A percentile compares a stretch with the other conserved stretches of the same genome.
Conservation (phyloP, 805 yeast species). For the Ogataea sp. region DNA sequence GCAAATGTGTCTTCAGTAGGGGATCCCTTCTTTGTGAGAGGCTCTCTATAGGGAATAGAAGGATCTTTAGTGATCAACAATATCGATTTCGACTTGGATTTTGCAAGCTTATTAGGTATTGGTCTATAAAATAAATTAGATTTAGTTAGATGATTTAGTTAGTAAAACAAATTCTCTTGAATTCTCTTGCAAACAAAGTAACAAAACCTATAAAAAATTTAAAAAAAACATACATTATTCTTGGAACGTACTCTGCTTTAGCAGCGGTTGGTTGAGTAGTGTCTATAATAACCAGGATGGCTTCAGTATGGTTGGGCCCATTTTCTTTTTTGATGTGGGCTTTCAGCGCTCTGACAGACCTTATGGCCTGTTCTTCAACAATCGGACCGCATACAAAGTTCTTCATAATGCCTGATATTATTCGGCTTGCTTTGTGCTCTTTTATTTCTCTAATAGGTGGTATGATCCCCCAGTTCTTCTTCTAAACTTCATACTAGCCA, state of each 20-base stretch:
- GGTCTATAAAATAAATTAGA: slow-evolving; percentile 24
- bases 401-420: not conserved
- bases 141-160: no score
- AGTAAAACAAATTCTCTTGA: not conserved
- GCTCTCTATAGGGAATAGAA: slow-evolving; percentile 43
- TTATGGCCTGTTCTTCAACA: slow-evolving; percentile 10
- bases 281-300: slow-evolving; percentile 37
- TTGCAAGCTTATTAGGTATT: slow-evolving; percentile 41
- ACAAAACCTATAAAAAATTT: no score
- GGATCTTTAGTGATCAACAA: slow-evolving; percentile 72
- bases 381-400: slow-evolving; percentile 8
- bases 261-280: slow-evolving; percentile 36
- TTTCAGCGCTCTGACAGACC: slow-evolving; percentile 23
- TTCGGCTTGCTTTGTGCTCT: not conserved
- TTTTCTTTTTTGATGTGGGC: slow-evolving; percentile 19
- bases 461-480: no score
- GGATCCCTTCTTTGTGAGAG: slow-evolving; percentile 38
- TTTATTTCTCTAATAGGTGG: no score
- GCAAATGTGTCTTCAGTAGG: slow-evolving; percentile 56
- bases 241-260: slow-evolving; percentile 42
- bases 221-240: slow-evolving; percentile 32
- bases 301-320: slow-evolving; percentile 17
- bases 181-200: no score
- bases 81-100: slow-evolving; percentile 40
- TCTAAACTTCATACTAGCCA: not conserved